Evolutionary conservation across 2,329 filamentous ascomycete species (phyloP), one percentile per base, ranked within the genome.

Genomic region (Alternaria novae-zelandiae): DNA sequence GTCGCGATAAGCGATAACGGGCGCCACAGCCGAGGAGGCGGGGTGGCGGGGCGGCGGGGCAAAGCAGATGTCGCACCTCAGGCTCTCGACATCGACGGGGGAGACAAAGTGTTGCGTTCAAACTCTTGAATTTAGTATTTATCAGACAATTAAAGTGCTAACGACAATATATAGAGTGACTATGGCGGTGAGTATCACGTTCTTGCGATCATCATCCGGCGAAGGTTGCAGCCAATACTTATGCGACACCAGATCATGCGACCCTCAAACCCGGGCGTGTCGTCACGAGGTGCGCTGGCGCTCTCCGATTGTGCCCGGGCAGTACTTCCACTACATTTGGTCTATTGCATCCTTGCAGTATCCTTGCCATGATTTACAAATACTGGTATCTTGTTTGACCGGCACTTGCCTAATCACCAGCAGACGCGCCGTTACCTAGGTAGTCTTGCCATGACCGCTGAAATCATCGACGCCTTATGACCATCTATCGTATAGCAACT

Each of bases 281-380:
- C 60, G 63, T 73, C 71, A 73, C 71, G 70, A 68, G 71, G 54
- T 72, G 63, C 46, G 71, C 54, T 72, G 70, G 67, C 70, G 68
- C 28, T 45, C 57, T 50, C 63, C 64, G 63, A 65, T 64, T 43
- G 41, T 49, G 51, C 49, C 58, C 63, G 63, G 49, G 49, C 28
- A 36, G 49, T 36, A 36, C 17, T 41, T 41, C 36, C 36, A 41
- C 36, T 11, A 17, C 9, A 41, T 41, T 6, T 41, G 36, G 36
- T 41, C 4, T 17, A 41, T 17, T 17, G 15, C n/a, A 41, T 41
- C 36, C n/a, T 41, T 41, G 36, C 36, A 10, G 36, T 41, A 41
- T 6, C 36, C 36, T 41, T 10, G 36, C 36, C 5, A 41, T 41
- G 9, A 6, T 17, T 41, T 17, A 5, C 32, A n/a, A 4, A 41